These are phyloP conservation scores for Endothia cerciana DNA, from an alignment of 2,329 filamentous ascomycete species.

Conservation along the genomic window DNA sequence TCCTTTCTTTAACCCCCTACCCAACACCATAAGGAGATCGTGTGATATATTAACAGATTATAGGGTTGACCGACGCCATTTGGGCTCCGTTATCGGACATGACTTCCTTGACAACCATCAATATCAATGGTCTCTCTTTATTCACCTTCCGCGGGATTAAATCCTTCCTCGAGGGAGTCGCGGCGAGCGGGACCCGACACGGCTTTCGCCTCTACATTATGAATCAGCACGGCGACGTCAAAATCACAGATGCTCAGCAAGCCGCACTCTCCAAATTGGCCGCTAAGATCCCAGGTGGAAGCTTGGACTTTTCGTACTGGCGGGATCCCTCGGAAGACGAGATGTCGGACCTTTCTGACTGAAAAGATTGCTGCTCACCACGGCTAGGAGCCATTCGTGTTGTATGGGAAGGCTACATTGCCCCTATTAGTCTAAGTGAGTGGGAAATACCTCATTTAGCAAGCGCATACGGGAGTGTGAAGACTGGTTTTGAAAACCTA, in stretches of 20 bases:
- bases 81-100: slow-evolving; percentile 43
- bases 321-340: slow-evolving; percentile 40
- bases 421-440: too few species aligned
- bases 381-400: too few species aligned
- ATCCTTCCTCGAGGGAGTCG: slow-evolving; percentile 44
- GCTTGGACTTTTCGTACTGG: slow-evolving; percentile 40
- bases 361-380: not conserved
- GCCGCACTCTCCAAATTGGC: slow-evolving; percentile 35
- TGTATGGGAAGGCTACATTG: not conserved
- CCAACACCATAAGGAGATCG: not conserved
- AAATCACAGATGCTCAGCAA: slow-evolving; percentile 36
- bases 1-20: not conserved
- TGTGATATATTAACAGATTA: not conserved
- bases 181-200: slow-evolving; percentile 31
- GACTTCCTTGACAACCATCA: slow-evolving; percentile 53
- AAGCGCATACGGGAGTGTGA: not conserved
- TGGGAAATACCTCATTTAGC: too few species aligned
- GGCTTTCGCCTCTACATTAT: slow-evolving; percentile 41
- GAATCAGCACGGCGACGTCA: slow-evolving; percentile 38
- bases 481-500: not conserved
- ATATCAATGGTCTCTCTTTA: slow-evolving; percentile 56
- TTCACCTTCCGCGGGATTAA: slow-evolving; percentile 58
- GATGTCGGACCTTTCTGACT: slow-evolving; percentile 25
- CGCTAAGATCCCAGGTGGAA: slow-evolving; percentile 36
- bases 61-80: slow-evolving; percentile 48